These are phyloP conservation scores for Gigaspora rosea DNA, from an alignment of 192 early-diverging fungal genomes.

Conservation along the genomic window DNA sequence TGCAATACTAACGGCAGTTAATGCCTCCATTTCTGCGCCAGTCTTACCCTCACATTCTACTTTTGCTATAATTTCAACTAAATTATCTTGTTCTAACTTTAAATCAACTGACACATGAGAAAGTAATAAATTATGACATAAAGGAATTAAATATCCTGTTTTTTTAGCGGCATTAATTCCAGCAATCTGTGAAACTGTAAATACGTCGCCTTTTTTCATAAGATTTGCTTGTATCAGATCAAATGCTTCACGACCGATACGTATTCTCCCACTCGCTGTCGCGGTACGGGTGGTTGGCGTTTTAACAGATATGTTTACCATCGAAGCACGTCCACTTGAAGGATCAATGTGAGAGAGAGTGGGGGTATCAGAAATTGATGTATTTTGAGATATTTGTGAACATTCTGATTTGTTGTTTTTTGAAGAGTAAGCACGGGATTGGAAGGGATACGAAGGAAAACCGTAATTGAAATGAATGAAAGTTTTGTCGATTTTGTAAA, in stretches of 20 bases:
- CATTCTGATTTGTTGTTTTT: too few species aligned
- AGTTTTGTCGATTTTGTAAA: too few species aligned
- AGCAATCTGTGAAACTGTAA: conserved; percentile 84
- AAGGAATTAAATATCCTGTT: conserved; percentile 79
- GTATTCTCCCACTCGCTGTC: conserved; percentile 69
- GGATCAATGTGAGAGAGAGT: conserved; percentile 77
- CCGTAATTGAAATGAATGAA: too few species aligned
- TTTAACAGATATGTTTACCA: conserved; percentile 89
- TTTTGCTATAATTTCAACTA: conserved; percentile 66
- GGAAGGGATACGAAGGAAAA: too few species aligned
- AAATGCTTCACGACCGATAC: conserved; percentile 67
- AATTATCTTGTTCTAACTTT: conserved; percentile 47
- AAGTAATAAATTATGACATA: conserved; percentile 83
- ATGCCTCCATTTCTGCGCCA: conserved; percentile 89
- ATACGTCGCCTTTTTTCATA: conserved; percentile 87
- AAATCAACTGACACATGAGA: conserved; percentile 73
- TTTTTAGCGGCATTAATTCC: conserved; percentile 91
- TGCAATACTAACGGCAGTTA: conserved; percentile 66
- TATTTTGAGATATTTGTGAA: not conserved
- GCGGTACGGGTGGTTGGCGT: conserved; percentile 69
- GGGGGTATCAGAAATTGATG: not conserved
- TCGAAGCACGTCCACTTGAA: conserved; percentile 70
- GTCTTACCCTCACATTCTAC: conserved; percentile 82
- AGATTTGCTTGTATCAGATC: conserved; percentile 62
- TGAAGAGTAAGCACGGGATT: too few species aligned